Percentiles rank a stretch among this genome's conserved stretches.
phyloP scores from a whole-genome alignment of 2,329 filamentous ascomycete species.

The Trichophyton benhamiae region DNA sequence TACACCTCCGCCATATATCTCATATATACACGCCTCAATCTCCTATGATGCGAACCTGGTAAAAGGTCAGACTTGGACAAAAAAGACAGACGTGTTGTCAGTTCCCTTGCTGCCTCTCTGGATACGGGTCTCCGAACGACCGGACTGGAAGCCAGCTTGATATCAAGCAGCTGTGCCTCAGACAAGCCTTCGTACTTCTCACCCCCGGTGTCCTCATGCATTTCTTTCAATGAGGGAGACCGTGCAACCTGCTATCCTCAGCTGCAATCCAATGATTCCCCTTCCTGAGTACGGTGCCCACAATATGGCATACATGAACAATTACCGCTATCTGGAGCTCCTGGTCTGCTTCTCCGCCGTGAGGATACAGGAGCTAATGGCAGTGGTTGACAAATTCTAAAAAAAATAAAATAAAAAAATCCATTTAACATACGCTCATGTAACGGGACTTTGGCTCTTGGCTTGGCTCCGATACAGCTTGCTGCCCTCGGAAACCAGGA shows the following conservation, averaged over 20 bases:
- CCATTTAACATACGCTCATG: background rate
- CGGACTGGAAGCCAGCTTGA: background rate
- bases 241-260: background rate
- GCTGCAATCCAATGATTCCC: background rate
- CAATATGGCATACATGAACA: background rate
- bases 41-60: constrained; percentile 36
- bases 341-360: constrained; percentile 29
- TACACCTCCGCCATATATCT: background rate
- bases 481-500: background rate
- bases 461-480: background rate
- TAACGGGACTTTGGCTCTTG: background rate
- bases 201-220: background rate
- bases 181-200: background rate
- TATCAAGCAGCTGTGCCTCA: background rate
- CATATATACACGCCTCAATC: constrained; percentile 11
- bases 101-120: background rate
- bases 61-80: constrained; percentile 34
- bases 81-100: background rate
- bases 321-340: constrained; percentile 29
- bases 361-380: constrained; percentile 35
- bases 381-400: constrained; percentile 25
- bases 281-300: background rate
- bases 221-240: background rate
- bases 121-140: background rate
- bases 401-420: background rate